Percentiles rank a stretch among this genome's conserved stretches.
These are phyloP conservation scores for Boletus insuetus DNA, from an alignment of 768 basidiomycete genomes.

Conservation along the genomic window DNA sequence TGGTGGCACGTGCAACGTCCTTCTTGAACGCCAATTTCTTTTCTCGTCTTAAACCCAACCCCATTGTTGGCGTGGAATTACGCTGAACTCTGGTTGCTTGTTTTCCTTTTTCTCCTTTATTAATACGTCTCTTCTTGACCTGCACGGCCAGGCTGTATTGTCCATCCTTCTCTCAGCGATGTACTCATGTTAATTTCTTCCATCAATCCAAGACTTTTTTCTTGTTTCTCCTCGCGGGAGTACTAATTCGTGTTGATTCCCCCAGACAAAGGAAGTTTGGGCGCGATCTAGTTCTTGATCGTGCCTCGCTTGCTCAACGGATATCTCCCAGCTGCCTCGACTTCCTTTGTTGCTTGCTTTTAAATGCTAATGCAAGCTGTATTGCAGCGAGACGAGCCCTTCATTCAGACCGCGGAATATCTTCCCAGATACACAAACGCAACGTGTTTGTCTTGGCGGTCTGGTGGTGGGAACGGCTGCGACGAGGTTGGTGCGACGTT, in stretches of 20 bases:
- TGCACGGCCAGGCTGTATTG: constrained; percentile 24
- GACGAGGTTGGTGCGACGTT: no score
- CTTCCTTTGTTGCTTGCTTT: no score
- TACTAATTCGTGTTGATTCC: not conserved
- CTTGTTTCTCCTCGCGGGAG: not conserved
- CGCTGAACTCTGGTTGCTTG: constrained; percentile 8
- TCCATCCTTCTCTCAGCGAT: constrained; percentile 8
- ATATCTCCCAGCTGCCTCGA: no score
- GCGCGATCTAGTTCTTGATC: no score
- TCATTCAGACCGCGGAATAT: no score
- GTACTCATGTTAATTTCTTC: constrained; percentile 16
- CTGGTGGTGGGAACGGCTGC: no score
- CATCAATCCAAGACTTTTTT: constrained; percentile 11
- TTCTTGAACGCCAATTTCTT: constrained; percentile 3
- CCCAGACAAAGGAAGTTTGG: not conserved
- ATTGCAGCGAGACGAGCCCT: no score
- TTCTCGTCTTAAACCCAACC: not conserved
- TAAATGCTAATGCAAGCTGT: no score
- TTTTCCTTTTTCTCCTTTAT: not conserved
- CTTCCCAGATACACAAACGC: no score
- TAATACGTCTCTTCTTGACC: constrained; percentile 6
- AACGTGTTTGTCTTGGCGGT: no score
- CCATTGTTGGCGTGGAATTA: constrained; percentile 2
- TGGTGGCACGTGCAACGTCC: constrained; percentile 7
- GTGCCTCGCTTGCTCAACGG: no score